A percentile compares a stretch with the other conserved stretches of the same genome.
Evolutionary conservation across 305 asterid species (phyloP).

Genomic region (Petunia hybrid): DNA sequence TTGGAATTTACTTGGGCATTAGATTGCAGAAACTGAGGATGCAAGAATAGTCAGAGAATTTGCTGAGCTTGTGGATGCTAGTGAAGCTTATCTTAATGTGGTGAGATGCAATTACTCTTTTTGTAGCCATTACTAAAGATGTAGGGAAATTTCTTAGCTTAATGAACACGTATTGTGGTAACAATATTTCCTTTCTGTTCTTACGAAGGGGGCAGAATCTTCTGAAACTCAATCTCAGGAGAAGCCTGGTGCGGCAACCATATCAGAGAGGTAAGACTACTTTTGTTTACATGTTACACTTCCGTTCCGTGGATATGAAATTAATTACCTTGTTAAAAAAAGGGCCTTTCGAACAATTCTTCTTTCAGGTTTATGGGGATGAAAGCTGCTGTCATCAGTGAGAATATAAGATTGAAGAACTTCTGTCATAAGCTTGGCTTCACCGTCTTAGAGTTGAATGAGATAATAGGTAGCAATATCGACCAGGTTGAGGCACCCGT

Average conservation of each 20-base stretch:
- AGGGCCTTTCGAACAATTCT: not conserved
- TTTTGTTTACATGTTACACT: not conserved
- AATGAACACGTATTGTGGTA: conserved; percentile 33
- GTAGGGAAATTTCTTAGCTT: not conserved
- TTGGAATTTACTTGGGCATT: conserved; percentile 49
- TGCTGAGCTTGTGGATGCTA: conserved; percentile 74
- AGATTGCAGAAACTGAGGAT: conserved; percentile 78
- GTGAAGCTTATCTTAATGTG: conserved; percentile 53
- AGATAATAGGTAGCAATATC: conserved; percentile 50
- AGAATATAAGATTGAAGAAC: conserved; percentile 48
- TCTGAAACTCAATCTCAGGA: conserved; percentile 47
- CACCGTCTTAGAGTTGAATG: conserved; percentile 33
- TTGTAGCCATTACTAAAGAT: not conserved
- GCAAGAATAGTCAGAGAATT: conserved; percentile 69
- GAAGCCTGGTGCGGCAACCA: conserved; percentile 45
- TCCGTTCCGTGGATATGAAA: not conserved
- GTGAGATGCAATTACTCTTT: conserved; percentile 43
- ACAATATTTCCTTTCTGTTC: conserved; percentile 34
- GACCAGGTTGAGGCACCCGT: conserved; percentile 16
- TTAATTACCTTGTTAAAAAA: not conserved
- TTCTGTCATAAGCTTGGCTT: conserved; percentile 52
- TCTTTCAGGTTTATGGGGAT: conserved; percentile 90
- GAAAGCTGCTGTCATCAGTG: conserved; percentile 52
- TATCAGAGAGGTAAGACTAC: conserved; percentile 68
- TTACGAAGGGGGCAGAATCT: conserved; percentile 45